phyloP scores from a whole-genome alignment of 148 eudicot species.

The Rhododendron ferrugineum region DNA sequence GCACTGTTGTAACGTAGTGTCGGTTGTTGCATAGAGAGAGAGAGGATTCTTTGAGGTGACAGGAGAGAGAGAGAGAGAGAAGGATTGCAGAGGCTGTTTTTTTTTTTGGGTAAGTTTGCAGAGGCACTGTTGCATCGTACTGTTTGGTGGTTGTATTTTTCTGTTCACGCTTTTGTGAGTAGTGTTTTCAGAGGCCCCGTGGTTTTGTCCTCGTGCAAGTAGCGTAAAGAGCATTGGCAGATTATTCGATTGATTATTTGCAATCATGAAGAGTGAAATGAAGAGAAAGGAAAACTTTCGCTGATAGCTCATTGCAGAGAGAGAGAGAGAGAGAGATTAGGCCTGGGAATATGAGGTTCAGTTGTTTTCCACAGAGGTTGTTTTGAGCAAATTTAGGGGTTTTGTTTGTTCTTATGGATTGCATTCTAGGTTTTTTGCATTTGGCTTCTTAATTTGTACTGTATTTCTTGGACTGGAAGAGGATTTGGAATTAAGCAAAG shows the following conservation, averaged over 20 bases:
- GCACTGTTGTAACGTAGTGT: neutral
- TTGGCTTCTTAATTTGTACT: neutral
- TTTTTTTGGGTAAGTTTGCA: neutral
- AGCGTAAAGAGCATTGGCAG: neutral
- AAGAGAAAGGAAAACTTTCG: neutral
- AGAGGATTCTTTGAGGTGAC: neutral
- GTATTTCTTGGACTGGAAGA: too few species aligned
- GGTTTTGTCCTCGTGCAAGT: neutral
- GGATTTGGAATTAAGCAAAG: neutral
- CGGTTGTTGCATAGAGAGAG: neutral
- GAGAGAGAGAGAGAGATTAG: neutral
- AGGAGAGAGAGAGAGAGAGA: neutral
- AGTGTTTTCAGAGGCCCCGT: neutral
- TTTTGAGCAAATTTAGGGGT: neutral
- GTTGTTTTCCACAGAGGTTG: neutral
- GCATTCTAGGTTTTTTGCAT: neutral
- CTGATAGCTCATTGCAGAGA: neutral
- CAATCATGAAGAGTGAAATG: neutral
- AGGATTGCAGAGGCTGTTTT: neutral
- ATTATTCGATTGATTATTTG: neutral
- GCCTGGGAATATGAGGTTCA: neutral
- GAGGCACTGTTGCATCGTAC: neutral
- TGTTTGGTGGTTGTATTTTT: neutral
- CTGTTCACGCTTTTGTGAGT: conserved; percentile 3
- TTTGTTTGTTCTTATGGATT: neutral